A percentile compares a stretch with the other conserved stretches of the same genome.
Evolutionary conservation across 441 rosid species (phyloP).

Genomic region (Viola pubescens): DNA sequence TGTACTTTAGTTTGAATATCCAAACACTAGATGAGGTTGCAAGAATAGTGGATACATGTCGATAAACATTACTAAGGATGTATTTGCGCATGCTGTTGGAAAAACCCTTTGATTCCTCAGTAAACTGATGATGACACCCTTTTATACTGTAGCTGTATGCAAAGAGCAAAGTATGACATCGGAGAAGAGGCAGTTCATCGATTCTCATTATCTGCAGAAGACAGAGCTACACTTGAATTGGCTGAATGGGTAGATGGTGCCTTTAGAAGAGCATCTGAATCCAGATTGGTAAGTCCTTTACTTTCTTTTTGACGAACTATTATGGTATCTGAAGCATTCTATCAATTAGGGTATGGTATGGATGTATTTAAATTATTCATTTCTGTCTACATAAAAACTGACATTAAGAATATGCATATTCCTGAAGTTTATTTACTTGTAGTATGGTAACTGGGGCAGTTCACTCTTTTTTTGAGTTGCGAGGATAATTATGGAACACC

Average conservation of each 20-base stretch:
- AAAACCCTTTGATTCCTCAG: neutral
- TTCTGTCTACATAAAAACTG: slow-evolving; percentile 3
- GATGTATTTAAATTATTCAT: neutral
- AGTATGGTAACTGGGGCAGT: too few species aligned
- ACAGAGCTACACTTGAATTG: slow-evolving; percentile 94
- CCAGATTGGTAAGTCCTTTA: slow-evolving; percentile 22
- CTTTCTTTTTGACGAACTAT: neutral
- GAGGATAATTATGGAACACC: too few species aligned
- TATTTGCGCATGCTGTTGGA: neutral
- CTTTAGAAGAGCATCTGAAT: slow-evolving; percentile 68
- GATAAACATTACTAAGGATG: neutral
- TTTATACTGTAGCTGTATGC: slow-evolving; percentile 81
- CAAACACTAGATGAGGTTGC: too few species aligned
- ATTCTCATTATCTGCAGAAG: slow-evolving; percentile 94
- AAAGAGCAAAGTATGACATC: slow-evolving; percentile 88
- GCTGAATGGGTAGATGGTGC: slow-evolving; percentile 96
- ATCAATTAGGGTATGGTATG: too few species aligned
- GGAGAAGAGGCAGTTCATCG: slow-evolving; percentile 97
- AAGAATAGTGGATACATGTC: neutral
- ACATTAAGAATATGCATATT: neutral
- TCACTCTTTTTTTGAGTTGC: too few species aligned
- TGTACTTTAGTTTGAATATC: too few species aligned
- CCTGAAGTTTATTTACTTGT: too few species aligned
- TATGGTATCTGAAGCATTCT: neutral
- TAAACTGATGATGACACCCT: slow-evolving; percentile 10